Percentiles rank a stretch among this genome's conserved stretches.
Conservation (phyloP, 2,329 filamentous ascomycete genomes). For the Ophiostoma sp. region DNA sequence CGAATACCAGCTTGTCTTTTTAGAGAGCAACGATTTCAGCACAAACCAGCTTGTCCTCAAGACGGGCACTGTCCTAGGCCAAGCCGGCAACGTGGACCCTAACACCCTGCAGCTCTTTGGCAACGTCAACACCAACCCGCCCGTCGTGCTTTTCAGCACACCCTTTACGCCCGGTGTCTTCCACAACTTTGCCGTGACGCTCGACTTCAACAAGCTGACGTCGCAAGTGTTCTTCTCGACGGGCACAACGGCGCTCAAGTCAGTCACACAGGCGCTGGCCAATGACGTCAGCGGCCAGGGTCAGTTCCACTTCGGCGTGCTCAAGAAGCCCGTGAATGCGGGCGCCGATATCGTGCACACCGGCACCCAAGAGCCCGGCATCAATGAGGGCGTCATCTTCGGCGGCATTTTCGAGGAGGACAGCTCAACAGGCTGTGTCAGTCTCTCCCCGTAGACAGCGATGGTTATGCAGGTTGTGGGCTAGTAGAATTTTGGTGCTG, state of each 20-base stretch:
- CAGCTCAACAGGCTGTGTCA: constrained; percentile 44
- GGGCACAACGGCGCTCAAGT: constrained; percentile 46
- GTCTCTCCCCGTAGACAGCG: constrained; percentile 34
- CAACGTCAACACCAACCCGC: constrained; percentile 48
- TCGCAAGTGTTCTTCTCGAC: constrained; percentile 59
- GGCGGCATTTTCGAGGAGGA: constrained; percentile 56
- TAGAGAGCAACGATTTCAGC: constrained; percentile 49
- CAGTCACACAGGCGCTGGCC: constrained; percentile 46
- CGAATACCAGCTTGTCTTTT: constrained; percentile 59
- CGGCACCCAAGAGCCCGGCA: constrained; percentile 49
- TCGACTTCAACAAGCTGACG: constrained; percentile 59
- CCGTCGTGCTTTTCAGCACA: constrained; percentile 51
- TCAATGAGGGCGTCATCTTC: constrained; percentile 55
- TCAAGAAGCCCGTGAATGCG: constrained; percentile 59
- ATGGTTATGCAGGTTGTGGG: not conserved
- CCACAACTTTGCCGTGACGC: constrained; percentile 62
- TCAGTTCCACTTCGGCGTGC: constrained; percentile 62
- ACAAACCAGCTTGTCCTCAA: constrained; percentile 57
- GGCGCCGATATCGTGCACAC: constrained; percentile 48
- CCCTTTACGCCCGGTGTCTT: constrained; percentile 53
- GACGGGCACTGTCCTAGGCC: constrained; percentile 53
- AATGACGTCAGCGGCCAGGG: constrained; percentile 59
- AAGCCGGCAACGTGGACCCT: constrained; percentile 38
- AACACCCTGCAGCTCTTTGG: constrained; percentile 49
- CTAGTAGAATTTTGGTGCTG: no score